Evolutionary conservation across 768 basidiomycete genomes (phyloP).

Genomic region (Tulasnella sp.): DNA sequence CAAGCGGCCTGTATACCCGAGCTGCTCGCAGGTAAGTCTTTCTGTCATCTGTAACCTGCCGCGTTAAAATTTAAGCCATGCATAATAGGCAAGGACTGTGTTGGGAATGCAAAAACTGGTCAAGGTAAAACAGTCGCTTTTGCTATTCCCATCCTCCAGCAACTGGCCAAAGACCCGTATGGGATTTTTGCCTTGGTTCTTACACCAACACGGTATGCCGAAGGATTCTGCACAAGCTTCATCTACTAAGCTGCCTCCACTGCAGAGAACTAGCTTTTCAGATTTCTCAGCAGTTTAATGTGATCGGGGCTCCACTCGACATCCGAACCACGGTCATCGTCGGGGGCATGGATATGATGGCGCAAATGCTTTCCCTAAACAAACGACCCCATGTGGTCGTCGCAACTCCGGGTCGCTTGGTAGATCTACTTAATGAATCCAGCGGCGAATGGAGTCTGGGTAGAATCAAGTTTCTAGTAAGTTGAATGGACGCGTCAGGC

Average conservation of each 20-base stretch:
- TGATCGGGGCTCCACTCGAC: constrained; percentile 74
- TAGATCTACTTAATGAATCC: constrained; percentile 61
- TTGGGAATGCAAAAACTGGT: constrained; percentile 96
- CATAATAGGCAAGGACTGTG: constrained; percentile 76
- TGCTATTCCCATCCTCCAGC: constrained; percentile 88
- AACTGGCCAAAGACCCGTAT: constrained; percentile 80
- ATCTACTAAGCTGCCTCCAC: neutral
- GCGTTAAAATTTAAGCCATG: neutral
- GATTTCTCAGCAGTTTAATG: constrained; percentile 91
- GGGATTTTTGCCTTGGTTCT: constrained; percentile 90
- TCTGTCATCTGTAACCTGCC: neutral
- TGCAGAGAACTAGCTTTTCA: constrained; percentile 92
- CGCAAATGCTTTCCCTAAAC: constrained; percentile 79
- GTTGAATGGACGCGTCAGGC: constrained; percentile 26
- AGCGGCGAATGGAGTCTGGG: constrained; percentile 72
- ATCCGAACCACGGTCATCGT: constrained; percentile 82
- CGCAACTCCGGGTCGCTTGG: constrained; percentile 91
- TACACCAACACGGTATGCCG: constrained; percentile 81
- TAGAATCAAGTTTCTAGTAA: constrained; percentile 74
- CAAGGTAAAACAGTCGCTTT: constrained; percentile 98
- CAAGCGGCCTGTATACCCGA: constrained; percentile 87
- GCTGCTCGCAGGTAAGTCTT: constrained; percentile 59
- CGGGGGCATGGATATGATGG: constrained; percentile 98
- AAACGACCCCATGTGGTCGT: constrained; percentile 87
- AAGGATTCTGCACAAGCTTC: neutral